Evolutionary conservation across 2,329 filamentous ascomycete genomes (phyloP).

Genomic region (Paramyrothecium roridum): DNA sequence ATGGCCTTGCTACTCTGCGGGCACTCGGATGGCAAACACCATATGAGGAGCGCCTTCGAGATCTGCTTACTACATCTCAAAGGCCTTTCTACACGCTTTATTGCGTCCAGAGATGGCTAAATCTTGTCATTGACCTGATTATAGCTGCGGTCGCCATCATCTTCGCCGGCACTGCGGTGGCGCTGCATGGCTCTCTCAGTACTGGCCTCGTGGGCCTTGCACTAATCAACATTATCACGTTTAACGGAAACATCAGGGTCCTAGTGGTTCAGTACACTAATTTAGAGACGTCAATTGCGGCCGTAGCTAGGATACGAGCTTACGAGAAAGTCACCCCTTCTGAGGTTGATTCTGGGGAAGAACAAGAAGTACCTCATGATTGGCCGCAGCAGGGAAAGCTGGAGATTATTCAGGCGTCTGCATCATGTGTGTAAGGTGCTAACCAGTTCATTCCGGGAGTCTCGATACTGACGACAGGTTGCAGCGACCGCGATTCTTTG

Average conservation of each 20-base stretch:
- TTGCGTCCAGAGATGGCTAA: constrained; percentile 56
- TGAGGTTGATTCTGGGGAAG: constrained; percentile 12
- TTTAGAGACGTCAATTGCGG: constrained; percentile 25
- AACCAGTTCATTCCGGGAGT: neutral
- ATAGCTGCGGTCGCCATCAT: constrained; percentile 44
- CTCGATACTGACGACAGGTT: neutral
- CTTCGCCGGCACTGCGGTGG: constrained; percentile 43
- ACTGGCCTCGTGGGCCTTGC: constrained; percentile 33
- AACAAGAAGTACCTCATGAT: constrained; percentile 13
- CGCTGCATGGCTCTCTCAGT: constrained; percentile 21
- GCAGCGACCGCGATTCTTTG: neutral
- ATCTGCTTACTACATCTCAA: constrained; percentile 13
- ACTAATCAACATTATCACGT: constrained; percentile 34
- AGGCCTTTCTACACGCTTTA: constrained; percentile 51
- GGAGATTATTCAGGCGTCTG: constrained; percentile 13
- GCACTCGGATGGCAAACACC: constrained; percentile 49
- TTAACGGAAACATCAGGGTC: constrained; percentile 24
- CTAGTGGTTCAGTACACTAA: constrained; percentile 30
- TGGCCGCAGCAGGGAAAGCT: constrained; percentile 11
- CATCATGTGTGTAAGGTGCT: constrained; percentile 11
- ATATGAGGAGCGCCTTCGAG: constrained; percentile 19
- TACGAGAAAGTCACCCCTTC: constrained; percentile 8
- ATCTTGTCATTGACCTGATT: constrained; percentile 44
- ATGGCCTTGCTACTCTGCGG: constrained; percentile 50
- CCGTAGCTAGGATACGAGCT: constrained; percentile 13